Percentiles rank a stretch among this genome's conserved stretches.
Conservation (phyloP, 345 rosid genomes). For the Turnera subulata region DNA sequence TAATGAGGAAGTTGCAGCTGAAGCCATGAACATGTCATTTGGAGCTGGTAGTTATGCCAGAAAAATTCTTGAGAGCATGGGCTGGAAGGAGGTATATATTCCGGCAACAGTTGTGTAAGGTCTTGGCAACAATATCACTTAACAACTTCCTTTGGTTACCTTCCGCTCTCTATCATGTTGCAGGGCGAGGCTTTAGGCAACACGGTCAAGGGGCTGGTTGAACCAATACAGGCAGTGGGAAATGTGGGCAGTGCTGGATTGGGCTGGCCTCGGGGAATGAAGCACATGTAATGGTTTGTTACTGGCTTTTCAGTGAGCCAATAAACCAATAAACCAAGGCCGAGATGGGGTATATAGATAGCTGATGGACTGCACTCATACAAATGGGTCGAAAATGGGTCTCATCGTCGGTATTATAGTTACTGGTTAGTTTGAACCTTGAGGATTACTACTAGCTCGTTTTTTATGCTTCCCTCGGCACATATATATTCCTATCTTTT, state of each 20-base stretch:
- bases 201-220: slow-evolving; percentile 53
- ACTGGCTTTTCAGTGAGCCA: too few relatives aligned
- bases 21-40: slow-evolving; percentile 63
- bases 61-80: slow-evolving; percentile 76
- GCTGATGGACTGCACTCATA: too few relatives aligned
- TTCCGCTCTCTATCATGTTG: slow-evolving; percentile 5
- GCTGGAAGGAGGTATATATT: slow-evolving; percentile 77
- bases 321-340: too few relatives aligned
- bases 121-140: neutral
- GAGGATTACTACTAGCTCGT: too few relatives aligned
- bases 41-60: slow-evolving; percentile 81
- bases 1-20: slow-evolving; percentile 58
- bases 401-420: too few relatives aligned
- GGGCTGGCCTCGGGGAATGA: slow-evolving; percentile 53
- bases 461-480: too few relatives aligned
- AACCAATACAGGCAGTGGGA: slow-evolving; percentile 63
- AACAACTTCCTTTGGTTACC: neutral
- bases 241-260: slow-evolving; percentile 73
- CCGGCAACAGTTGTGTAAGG: neutral
- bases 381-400: too few relatives aligned
- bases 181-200: slow-evolving; percentile 80
- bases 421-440: too few relatives aligned
- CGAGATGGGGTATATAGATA: too few relatives aligned
- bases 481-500: too few relatives aligned
- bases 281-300: neutral